Base-by-base conservation (phyloP, 2,329 filamentous ascomycete species). In the Verticillium klebahnii region DNA sequence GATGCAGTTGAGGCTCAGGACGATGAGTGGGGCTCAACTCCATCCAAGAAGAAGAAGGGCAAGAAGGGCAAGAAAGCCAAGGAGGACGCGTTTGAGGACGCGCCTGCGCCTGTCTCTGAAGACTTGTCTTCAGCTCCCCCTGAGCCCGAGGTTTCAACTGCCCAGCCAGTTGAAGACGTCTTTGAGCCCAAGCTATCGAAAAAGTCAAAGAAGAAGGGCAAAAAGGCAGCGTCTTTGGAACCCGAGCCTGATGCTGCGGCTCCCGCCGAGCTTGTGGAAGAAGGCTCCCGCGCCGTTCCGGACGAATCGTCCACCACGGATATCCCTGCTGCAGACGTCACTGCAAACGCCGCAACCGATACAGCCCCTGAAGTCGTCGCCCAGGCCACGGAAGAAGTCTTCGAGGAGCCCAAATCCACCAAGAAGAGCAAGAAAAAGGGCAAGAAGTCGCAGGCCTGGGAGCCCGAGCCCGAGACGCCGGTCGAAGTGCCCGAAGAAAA, bases 151-250 rank as follows among this genome's bases (percentile, higher is more conserved):
- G 25, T 45, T 9, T 5, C n/a, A 5, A 19, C 34, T 14, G 19
- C 54, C 14, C 59, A 66, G 17, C 34, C 58, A 36, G 52, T 58
- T 36, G 19, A 32, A 15, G 62, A 63, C n/a, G 57, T 63, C 8
- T 7, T 32, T 12, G 54, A 59, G 23, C 59, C 57, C 5, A 62
- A 65, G 39, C 56, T 61, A 6, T 62, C 62, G 29, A 69, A 71
- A 62, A 70, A 71, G 60, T 62, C 55, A 56, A 63, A 71, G 29
- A 68, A 65, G 62, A 57, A 57, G 34, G 31, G 31, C 1, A 56
- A 56, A 19, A 34, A 34, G 25, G n/a, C 14, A 11, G n/a, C 45
- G 23, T 52, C 45, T 14, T 25, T 6, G 25, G 61, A 62, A 36
- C 31, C 61, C 23, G 60, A 32, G 37, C 19, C 45, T 14, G 45